These are phyloP conservation scores for Cyclanthera cordifolia DNA, from an alignment of 306 rosid species.

Conservation along the genomic window DNA sequence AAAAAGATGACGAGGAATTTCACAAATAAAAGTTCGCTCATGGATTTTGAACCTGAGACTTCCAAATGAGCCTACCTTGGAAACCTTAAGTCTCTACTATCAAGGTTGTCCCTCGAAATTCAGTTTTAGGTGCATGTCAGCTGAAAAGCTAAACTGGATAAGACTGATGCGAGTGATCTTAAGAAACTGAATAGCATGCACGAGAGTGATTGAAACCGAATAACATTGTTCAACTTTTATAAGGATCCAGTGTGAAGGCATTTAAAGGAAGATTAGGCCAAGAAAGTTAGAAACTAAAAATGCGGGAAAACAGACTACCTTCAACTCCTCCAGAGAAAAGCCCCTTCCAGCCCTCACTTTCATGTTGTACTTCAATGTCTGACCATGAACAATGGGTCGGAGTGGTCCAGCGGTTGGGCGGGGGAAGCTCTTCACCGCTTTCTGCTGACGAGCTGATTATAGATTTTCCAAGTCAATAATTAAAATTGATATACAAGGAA, in stretches of 20 bases:
- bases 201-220: not conserved
- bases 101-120: not conserved
- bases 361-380: constrained; percentile 30
- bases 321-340: constrained; percentile 50
- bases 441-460: constrained; percentile 51
- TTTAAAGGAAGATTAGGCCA: not conserved
- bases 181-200: not conserved
- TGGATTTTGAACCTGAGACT: too few species aligned
- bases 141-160: not conserved
- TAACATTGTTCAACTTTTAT: too few species aligned
- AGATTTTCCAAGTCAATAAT: not conserved
- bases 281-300: not conserved
- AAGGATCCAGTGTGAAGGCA: too few species aligned
- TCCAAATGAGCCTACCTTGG: too few species aligned
- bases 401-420: constrained; percentile 55
- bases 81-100: too few species aligned
- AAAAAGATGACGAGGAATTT: too few species aligned
- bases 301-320: constrained; percentile 22
- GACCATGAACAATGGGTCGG: constrained; percentile 51
- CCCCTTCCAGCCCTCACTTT: constrained; percentile 57
- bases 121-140: too few species aligned
- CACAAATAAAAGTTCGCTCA: too few species aligned
- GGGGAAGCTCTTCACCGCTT: constrained; percentile 56
- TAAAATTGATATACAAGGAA: not conserved
- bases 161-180: not conserved